Conservation (phyloP, 305 asterid species). For the Fraxinus greggii region DNA sequence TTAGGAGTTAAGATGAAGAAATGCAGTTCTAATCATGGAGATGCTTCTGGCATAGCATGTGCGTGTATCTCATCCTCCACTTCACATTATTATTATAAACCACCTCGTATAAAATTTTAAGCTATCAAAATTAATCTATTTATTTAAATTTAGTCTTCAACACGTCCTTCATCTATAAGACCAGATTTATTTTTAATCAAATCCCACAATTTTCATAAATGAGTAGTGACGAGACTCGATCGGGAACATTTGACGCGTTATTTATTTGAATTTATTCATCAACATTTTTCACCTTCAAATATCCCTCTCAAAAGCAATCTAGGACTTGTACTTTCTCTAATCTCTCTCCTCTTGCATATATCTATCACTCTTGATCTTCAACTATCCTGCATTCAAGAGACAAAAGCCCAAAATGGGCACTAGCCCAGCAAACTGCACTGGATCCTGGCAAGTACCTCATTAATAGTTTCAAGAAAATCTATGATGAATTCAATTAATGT, state of each 20-base stretch:
- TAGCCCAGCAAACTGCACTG: conserved; percentile 56
- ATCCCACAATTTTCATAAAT: no score
- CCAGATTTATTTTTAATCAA: no score
- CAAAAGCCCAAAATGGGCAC: conserved; percentile 34
- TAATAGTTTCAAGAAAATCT: background rate
- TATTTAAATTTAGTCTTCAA: no score
- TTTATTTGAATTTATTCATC: no score
- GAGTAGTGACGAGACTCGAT: background rate
- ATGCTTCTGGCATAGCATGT: conserved; percentile 85
- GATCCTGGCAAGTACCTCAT: conserved; percentile 59
- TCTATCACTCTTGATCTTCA: conserved; percentile 14
- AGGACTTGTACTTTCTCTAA: conserved; percentile 29
- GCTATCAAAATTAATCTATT: background rate
- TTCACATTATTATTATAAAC: conserved; percentile 33
- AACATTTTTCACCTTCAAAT: background rate
- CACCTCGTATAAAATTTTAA: background rate
- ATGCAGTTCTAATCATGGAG: conserved; percentile 67
- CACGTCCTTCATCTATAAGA: background rate
- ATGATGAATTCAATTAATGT: background rate
- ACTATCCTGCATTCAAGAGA: conserved; percentile 22
- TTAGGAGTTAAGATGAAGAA: conserved; percentile 39
- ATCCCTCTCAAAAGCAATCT: conserved; percentile 33
- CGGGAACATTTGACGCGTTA: conserved; percentile 14
- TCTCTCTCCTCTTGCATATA: conserved; percentile 4
- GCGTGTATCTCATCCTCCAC: conserved; percentile 57